A percentile compares a stretch with the other conserved stretches of the same genome.
These are phyloP conservation scores for Dothistroma septosporum DNA, from an alignment of 2,329 filamentous ascomycete species.

Conservation along the genomic window DNA sequence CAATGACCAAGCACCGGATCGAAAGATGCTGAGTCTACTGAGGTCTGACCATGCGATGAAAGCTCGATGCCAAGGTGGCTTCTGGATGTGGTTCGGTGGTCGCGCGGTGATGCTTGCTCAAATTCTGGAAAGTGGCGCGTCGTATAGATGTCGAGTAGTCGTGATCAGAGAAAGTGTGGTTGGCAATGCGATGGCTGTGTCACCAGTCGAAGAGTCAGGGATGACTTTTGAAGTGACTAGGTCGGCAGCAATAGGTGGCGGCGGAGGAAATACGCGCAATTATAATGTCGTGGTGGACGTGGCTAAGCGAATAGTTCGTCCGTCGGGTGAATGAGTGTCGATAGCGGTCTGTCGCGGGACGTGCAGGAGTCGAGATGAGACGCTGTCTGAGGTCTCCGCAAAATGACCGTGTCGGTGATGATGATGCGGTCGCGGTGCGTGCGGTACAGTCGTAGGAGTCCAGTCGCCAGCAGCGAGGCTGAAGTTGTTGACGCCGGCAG, in stretches of 20 bases:
- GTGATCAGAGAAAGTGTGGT: slow-evolving; percentile 1
- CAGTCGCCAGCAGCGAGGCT: not conserved
- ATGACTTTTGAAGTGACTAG: slow-evolving; percentile 5
- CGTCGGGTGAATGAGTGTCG: slow-evolving; percentile 15
- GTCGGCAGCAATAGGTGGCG: slow-evolving; percentile 1
- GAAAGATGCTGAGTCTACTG: slow-evolving; percentile 23
- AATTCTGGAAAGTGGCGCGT: slow-evolving; percentile 6
- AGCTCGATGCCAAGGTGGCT: slow-evolving; percentile 12
- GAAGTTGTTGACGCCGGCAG: not conserved
- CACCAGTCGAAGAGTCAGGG: slow-evolving; percentile 5
- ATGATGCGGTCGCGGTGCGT: not conserved
- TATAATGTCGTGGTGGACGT: slow-evolving; percentile 19
- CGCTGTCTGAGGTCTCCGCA: slow-evolving; percentile 2
- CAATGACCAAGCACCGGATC: slow-evolving; percentile 24
- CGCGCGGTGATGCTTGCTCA: slow-evolving; percentile 8
- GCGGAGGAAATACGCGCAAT: slow-evolving; percentile 3
- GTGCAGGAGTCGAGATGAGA: slow-evolving; percentile 6
- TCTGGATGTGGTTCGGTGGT: slow-evolving; percentile 8
- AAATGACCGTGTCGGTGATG: not conserved
- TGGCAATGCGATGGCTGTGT: slow-evolving; percentile 9
- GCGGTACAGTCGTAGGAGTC: not conserved
- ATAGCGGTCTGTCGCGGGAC: slow-evolving; percentile 5
- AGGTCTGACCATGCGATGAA: slow-evolving; percentile 22
- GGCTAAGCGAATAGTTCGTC: slow-evolving; percentile 37
- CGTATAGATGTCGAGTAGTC: slow-evolving; percentile 2